Evolutionary conservation across 1,139 yeast species (phyloP), one percentile per base, ranked within the genome.

Genomic region (Arxiozyma slooffiae): DNA sequence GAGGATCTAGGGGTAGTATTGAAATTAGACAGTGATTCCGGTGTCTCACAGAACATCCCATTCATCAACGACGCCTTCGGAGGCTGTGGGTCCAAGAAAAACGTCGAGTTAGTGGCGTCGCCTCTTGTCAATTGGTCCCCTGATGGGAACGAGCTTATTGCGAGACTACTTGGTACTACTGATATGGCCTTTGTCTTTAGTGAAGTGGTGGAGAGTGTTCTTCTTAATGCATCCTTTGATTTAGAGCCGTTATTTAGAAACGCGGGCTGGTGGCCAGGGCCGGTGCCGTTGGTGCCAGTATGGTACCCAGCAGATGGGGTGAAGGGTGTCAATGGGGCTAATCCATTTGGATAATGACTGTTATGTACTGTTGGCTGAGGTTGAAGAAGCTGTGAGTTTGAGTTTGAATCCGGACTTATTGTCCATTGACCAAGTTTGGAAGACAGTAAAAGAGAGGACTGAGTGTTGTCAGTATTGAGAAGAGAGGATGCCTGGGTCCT

Each of bases 1-100:
- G 57, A 52, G 3, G 48, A 42, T 43, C 57, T 59, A 14, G 49
- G 67, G 53, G 57, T 53, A 2, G 62, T 60, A 26, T 55, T 55
- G 26, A 63, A 62, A 44, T 57, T 62, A 2, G 66, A 60, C 37
- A 51, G 50, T 7, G 64, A 52, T 46, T 60, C 63, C 1, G 69
- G 69, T 18, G 66, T 58, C 7, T 61, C 59, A 49, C 67, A 60
- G 39, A 56, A 62, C 36, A 62, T 53, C 21, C 69, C 69, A 47
- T 64, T 63, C 69, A 66, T 66, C 48, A 64, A 50, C 4, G 65
- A 55, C 17, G 50, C 53, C 14, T 48, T 43, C 20, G 67, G 67
- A n/a, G 66, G 65, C 45, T 55, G 55, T n/a, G 68, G 68, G 39
- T 60, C 64, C 30, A 66, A 47, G 21, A 56, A 58, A 48, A 66